Evolutionary conservation across 2,329 filamentous ascomycete genomes (phyloP).

Genomic region (Aphanoascus verrucosus): DNA sequence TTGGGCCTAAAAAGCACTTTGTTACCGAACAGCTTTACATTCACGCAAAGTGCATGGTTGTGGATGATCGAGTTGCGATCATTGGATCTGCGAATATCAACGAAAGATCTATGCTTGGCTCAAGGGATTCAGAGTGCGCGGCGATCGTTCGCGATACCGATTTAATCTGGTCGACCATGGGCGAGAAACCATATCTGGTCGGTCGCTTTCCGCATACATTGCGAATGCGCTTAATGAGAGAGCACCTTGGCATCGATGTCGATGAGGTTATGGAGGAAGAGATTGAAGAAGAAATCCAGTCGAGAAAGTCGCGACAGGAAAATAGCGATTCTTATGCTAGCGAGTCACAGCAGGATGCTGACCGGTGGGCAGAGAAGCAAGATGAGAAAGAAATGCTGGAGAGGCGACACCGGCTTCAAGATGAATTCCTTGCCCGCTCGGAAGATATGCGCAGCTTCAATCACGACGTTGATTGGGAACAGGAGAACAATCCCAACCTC

Average conservation of each 20-base stretch:
- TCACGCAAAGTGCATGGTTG: constrained; percentile 75
- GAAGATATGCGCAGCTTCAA: constrained; percentile 60
- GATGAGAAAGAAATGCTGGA: constrained; percentile 35
- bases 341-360: constrained; percentile 21
- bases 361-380: constrained; percentile 28
- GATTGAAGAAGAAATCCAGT: constrained; percentile 49
- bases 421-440: constrained; percentile 47
- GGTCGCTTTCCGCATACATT: constrained; percentile 68
- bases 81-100: constrained; percentile 66
- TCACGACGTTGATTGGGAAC: constrained; percentile 58
- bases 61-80: constrained; percentile 70
- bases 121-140: constrained; percentile 78
- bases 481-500: constrained; percentile 48
- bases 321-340: constrained; percentile 2
- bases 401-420: constrained; percentile 38
- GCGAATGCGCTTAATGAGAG: constrained; percentile 76
- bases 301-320: neutral
- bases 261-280: constrained; percentile 80
- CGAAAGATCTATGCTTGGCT: constrained; percentile 65
- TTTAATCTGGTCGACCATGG: constrained; percentile 60
- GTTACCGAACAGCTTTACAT: constrained; percentile 89
- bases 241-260: constrained; percentile 72
- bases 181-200: constrained; percentile 59
- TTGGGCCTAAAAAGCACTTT: constrained; percentile 69
- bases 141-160: constrained; percentile 73